These are phyloP conservation scores for Dothideomycetes sp. DNA, from an alignment of 2,329 filamentous ascomycete species.

Conservation along the genomic window DNA sequence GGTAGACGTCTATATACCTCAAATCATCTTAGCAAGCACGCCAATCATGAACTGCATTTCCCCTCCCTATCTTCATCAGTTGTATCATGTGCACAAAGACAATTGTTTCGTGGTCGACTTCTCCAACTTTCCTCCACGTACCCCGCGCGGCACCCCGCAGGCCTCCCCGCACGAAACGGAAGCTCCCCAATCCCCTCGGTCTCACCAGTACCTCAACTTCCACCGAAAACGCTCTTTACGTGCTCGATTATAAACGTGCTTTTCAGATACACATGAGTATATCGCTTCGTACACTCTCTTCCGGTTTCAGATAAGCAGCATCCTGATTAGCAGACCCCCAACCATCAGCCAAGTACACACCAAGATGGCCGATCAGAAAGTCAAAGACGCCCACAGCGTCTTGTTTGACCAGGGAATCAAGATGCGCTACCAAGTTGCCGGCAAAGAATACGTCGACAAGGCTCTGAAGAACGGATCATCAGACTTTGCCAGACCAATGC, in stretches of 20 bases:
- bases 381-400: slow-evolving; percentile 35
- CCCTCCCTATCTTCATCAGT: background rate
- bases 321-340: background rate
- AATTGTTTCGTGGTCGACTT: no score
- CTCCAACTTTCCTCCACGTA: background rate
- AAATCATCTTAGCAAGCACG: no score
- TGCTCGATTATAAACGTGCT: no score
- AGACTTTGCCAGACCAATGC: slow-evolving; percentile 49
- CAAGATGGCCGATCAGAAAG: slow-evolving; percentile 1
- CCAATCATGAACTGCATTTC: background rate
- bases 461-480: slow-evolving; percentile 45
- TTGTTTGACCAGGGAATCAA: slow-evolving; percentile 52
- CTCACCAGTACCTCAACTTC: no score
- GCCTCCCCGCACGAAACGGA: no score
- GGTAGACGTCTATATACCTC: no score
- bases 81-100: background rate
- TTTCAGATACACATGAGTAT: no score
- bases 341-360: background rate
- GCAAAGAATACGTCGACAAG: slow-evolving; percentile 49
- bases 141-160: background rate
- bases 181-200: no score
- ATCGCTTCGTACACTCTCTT: background rate
- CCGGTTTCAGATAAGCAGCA: background rate
- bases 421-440: slow-evolving; percentile 49
- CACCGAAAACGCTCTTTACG: no score